Base-by-base conservation (phyloP, 169 alveolate species). In the Plasmodium vinckei region DNA sequence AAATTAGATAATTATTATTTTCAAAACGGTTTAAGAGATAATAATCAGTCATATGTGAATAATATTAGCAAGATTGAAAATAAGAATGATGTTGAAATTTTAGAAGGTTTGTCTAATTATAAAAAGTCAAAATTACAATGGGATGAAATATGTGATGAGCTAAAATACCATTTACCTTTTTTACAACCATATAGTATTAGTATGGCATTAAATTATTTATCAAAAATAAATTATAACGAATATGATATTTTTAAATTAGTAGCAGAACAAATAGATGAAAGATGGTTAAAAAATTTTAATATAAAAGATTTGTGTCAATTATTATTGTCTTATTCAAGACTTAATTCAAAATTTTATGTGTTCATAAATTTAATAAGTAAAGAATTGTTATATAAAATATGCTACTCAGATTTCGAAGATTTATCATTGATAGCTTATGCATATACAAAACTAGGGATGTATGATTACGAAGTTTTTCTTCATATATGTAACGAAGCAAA, bases 201-300 rank as follows among this genome's bases (percentile, higher is more conserved):
- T 7, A 71, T 47, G 21, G 57, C 91, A 21, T 71, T 86, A 27
- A 86, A 86, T 59, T 86, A 71, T 42, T 63, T 86, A 47, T 86
- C 91, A 21, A 86, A 86, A 86, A 53, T 86, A 49, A 86, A 86
- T 72, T 86, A 86, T 70, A 73, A 86, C 17, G 91, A 86, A 57
- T 86, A 86, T 23, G 23, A 57, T 57, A 86, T 86, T 69, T 86
- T 69, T 27, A 86, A 86, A 63, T 61, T 86, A 47, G 49, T 86
- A 46, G 91, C 91, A 19, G 77, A 86, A 53, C 47, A 69, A 23
- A 42, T 86, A 23, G 91, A 86, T 25, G 91, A 68, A 56, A 86
- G 91, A 47, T 86, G 91, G 91, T 19, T 86, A 33, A 86, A 86
- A 47, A 86, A 86, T 69, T 86, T 86, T 86, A 86, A 86, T 54